Conservation (phyloP, 805 yeast genomes). For the Komagataella populi region DNA sequence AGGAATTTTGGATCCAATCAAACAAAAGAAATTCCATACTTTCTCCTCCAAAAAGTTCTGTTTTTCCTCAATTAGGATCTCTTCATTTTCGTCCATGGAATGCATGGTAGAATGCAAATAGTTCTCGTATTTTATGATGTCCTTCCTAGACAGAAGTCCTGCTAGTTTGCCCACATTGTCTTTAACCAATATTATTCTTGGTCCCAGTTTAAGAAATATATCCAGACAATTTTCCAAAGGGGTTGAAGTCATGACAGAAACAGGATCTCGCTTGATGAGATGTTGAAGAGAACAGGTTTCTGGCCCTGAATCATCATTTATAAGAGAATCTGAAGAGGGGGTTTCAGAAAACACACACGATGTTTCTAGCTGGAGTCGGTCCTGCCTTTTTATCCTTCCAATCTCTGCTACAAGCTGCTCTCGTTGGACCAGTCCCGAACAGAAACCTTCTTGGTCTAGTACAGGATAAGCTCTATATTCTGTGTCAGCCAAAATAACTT, state of each 20-base stretch:
- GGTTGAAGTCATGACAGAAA: slow-evolving; percentile 38
- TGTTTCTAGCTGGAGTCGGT: slow-evolving; percentile 7
- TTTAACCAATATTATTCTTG: slow-evolving; percentile 57
- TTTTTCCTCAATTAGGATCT: background rate
- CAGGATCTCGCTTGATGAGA: slow-evolving; percentile 41
- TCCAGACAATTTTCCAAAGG: slow-evolving; percentile 51
- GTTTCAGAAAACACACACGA: slow-evolving; percentile 10
- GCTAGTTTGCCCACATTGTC: slow-evolving; percentile 36
- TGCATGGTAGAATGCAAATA: slow-evolving; percentile 12
- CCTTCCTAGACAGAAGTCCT: slow-evolving; percentile 82
- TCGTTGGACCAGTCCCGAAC: slow-evolving; percentile 32
- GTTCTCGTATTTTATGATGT: slow-evolving; percentile 50
- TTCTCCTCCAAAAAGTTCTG: slow-evolving; percentile 9
- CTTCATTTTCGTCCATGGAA: background rate
- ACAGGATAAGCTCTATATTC: slow-evolving; percentile 40
- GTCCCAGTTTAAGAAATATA: slow-evolving; percentile 69
- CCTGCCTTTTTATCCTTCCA: slow-evolving; percentile 10
- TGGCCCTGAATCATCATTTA: background rate
- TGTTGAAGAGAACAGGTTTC: slow-evolving; percentile 11
- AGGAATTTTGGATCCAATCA: slow-evolving; percentile 2
- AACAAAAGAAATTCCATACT: slow-evolving; percentile 12
- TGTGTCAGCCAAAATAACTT: slow-evolving; percentile 18
- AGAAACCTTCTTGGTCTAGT: slow-evolving; percentile 17
- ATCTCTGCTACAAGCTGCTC: slow-evolving; percentile 22
- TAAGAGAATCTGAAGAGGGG: slow-evolving; percentile 3